Conservation (phyloP, 331 rosid genomes). For the Malus hybrid region DNA sequence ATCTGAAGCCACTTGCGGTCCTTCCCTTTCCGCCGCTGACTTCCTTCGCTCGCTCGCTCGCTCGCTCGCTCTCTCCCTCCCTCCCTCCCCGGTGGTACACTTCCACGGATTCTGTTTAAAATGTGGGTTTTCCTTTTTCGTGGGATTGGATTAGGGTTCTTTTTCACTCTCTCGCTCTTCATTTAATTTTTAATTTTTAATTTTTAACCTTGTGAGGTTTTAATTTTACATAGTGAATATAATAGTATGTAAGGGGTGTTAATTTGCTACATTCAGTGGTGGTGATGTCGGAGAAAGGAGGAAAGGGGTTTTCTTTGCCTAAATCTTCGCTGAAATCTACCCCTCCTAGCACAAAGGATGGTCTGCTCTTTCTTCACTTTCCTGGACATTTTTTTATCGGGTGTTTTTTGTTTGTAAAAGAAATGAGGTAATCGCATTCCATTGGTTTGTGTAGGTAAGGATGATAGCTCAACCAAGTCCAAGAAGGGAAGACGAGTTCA, state of each 20-base stretch:
- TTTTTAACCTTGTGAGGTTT: not conserved
- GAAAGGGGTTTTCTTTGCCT: slow-evolving; percentile 40
- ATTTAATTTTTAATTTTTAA: no score
- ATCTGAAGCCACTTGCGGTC: not conserved
- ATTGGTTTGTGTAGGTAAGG: slow-evolving; percentile 34
- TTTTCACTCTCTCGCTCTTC: not conserved
- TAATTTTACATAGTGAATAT: not conserved
- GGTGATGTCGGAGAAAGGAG: slow-evolving; percentile 68
- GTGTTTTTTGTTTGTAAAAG: not conserved
- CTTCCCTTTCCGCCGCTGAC: not conserved
- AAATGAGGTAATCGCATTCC: not conserved
- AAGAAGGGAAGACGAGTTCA: slow-evolving; percentile 68
- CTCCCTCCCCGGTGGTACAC: not conserved
- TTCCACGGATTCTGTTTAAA: not conserved
- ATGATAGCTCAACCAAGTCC: slow-evolving; percentile 58
- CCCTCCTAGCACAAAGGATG: slow-evolving; percentile 18
- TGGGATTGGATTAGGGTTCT: not conserved
- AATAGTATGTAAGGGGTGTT: not conserved
- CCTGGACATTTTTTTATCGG: not conserved
- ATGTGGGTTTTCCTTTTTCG: not conserved
- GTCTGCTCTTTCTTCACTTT: slow-evolving; percentile 9
- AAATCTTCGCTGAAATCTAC: slow-evolving; percentile 31
- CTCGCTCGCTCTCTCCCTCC: not conserved
- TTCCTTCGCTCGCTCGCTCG: not conserved
- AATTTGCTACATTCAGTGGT: not conserved